phyloP scores from a whole-genome alignment of 2,329 filamentous ascomycete genomes.

The Trichoderma sp. region DNA sequence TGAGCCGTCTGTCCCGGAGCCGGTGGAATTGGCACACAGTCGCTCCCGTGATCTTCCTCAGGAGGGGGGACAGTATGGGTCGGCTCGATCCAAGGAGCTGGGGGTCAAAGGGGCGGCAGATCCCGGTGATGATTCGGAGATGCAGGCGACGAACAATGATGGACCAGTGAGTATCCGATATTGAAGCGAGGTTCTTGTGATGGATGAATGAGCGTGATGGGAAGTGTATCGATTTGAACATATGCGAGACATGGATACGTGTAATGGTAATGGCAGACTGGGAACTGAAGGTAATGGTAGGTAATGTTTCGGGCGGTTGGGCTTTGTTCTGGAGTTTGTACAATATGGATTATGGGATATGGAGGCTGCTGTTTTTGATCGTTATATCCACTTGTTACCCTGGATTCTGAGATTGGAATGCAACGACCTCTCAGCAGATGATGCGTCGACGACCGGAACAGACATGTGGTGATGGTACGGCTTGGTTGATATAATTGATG shows the following conservation, averaged over 20 bases:
- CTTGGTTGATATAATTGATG: too few relatives aligned
- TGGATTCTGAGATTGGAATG: neutral
- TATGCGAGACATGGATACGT: neutral
- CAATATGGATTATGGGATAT: neutral
- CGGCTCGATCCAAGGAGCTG: neutral
- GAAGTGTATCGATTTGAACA: neutral
- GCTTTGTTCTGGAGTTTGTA: too few relatives aligned
- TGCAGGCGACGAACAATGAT: slow-evolving; percentile 24
- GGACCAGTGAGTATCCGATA: slow-evolving; percentile 17
- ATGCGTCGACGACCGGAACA: too few relatives aligned
- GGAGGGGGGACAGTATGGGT: neutral
- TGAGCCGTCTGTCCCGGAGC: neutral
- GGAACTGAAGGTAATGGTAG: neutral
- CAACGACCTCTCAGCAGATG: too few relatives aligned
- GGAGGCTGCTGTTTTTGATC: neutral
- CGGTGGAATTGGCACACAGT: slow-evolving; percentile 24
- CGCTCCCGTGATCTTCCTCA: neutral
- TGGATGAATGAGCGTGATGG: neutral
- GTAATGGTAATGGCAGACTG: neutral
- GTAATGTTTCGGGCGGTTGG: too few relatives aligned
- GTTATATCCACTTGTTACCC: neutral
- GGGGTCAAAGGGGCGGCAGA: neutral
- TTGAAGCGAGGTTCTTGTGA: neutral
- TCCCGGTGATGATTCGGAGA: neutral
- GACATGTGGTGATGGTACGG: too few relatives aligned